Conservation (phyloP, 1,284 basidiomycete genomes). For the Schizophyllum commune region DNA sequence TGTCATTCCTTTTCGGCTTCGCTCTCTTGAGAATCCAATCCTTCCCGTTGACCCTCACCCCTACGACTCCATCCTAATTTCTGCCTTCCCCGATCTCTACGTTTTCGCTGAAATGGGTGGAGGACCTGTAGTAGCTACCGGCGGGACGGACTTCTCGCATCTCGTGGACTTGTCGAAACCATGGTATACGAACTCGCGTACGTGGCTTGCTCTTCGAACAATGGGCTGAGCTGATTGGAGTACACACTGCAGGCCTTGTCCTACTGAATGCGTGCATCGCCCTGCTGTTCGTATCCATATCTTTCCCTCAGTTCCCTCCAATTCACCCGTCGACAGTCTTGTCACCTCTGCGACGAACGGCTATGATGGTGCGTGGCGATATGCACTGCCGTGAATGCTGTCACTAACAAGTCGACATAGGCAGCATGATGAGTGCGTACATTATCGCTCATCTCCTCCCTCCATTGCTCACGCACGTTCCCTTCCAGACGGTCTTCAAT, state of each 20-base stretch:
- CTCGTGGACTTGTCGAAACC: background rate
- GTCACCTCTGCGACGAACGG: slow-evolving; percentile 45
- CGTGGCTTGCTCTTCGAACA: background rate
- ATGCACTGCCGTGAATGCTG: background rate
- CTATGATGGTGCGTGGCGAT: slow-evolving; percentile 40
- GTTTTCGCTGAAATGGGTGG: background rate
- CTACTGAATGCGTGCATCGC: slow-evolving; percentile 43
- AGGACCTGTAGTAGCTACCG: background rate
- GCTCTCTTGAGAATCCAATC: too few relatives aligned
- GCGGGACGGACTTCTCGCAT: background rate
- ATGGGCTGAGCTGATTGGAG: background rate
- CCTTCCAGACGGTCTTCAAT: slow-evolving; percentile 23
- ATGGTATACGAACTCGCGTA: background rate
- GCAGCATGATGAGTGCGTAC: slow-evolving; percentile 59
- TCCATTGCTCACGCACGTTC: background rate
- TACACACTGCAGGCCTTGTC: slow-evolving; percentile 29
- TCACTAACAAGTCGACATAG: background rate
- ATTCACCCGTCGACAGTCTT: slow-evolving; percentile 24
- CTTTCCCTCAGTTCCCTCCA: background rate
- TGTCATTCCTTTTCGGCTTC: background rate
- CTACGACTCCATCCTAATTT: too few relatives aligned
- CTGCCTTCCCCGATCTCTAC: background rate
- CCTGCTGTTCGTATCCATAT: slow-evolving; percentile 27
- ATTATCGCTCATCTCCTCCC: slow-evolving; percentile 6
- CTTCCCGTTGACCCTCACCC: too few relatives aligned